phyloP scores from a whole-genome alignment of 345 rosid species.

The Eucalyptus cladocalyx region DNA sequence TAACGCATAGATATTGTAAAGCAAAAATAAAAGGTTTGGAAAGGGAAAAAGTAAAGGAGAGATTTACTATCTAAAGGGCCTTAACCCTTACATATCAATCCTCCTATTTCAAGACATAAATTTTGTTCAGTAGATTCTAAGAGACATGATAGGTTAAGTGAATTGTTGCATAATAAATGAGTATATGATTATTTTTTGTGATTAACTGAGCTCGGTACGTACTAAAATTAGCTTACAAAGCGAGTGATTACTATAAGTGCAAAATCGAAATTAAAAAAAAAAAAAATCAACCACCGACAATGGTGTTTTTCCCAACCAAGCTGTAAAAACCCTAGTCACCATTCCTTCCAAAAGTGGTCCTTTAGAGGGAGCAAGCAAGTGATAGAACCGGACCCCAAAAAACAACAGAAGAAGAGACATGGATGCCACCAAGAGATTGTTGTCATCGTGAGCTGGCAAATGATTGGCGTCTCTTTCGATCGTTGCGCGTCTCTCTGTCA shows the following conservation, averaged over 20 bases:
- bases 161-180: background rate
- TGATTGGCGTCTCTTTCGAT: background rate
- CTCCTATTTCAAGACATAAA: background rate
- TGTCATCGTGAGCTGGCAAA: background rate
- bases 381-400: background rate
- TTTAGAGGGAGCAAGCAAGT: background rate
- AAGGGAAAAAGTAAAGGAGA: background rate
- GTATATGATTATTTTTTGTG: background rate
- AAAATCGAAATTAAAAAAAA: background rate
- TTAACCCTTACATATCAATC: background rate
- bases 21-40: background rate
- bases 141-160: background rate
- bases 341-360: background rate
- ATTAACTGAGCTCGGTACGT: background rate
- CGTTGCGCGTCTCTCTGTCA: background rate
- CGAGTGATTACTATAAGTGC: background rate
- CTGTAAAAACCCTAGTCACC: background rate
- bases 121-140: background rate
- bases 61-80: background rate
- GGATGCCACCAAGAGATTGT: background rate
- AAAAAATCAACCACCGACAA: background rate
- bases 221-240: background rate
- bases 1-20: background rate
- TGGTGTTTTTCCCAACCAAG: background rate
- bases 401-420: background rate